Evolutionary conservation across 2,329 filamentous ascomycete genomes (phyloP).

Genomic region (Trichophyton verrucosum): DNA sequence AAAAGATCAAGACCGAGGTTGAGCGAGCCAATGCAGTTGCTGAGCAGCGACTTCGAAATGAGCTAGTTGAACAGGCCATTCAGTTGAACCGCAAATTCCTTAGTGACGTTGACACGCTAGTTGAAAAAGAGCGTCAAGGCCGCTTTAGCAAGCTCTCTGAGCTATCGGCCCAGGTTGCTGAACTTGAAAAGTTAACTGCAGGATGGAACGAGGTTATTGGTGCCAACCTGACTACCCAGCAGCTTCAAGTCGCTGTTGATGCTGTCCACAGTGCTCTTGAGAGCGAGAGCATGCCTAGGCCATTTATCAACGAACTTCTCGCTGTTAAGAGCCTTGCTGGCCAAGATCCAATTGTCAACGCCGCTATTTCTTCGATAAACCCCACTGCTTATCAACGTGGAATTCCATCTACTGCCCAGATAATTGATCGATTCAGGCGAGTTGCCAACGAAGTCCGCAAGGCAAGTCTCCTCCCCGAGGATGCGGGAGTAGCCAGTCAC

Average conservation of each 20-base stretch:
- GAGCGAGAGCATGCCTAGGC: slow-evolving; percentile 58
- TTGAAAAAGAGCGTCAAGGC: slow-evolving; percentile 78
- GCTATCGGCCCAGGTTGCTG: slow-evolving; percentile 62
- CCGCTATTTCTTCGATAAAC: slow-evolving; percentile 93
- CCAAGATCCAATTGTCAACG: slow-evolving; percentile 74
- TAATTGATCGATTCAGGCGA: slow-evolving; percentile 90
- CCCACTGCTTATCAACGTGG: slow-evolving; percentile 86
- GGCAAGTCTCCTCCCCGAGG: slow-evolving; percentile 78
- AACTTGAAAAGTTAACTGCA: slow-evolving; percentile 75
- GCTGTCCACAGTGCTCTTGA: slow-evolving; percentile 76
- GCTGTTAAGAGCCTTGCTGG: slow-evolving; percentile 85
- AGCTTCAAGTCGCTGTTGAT: slow-evolving; percentile 90
- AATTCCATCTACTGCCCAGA: slow-evolving; percentile 66
- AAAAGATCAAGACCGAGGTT: slow-evolving; percentile 65
- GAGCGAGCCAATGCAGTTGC: slow-evolving; percentile 67
- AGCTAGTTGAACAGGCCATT: slow-evolving; percentile 81
- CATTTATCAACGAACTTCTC: slow-evolving; percentile 85
- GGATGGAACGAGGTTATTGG: slow-evolving; percentile 89
- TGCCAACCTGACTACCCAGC: slow-evolving; percentile 81
- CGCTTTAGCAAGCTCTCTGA: slow-evolving; percentile 76
- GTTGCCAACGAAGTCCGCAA: slow-evolving; percentile 89
- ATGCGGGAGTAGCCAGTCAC: slow-evolving; percentile 88
- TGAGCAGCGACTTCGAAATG: slow-evolving; percentile 71
- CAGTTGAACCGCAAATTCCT: slow-evolving; percentile 76
- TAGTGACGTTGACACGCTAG: slow-evolving; percentile 61